Evolutionary conservation across 768 basidiomycete species (phyloP), one percentile per base, ranked within the genome.

Genomic region (Suillus subaureus): DNA sequence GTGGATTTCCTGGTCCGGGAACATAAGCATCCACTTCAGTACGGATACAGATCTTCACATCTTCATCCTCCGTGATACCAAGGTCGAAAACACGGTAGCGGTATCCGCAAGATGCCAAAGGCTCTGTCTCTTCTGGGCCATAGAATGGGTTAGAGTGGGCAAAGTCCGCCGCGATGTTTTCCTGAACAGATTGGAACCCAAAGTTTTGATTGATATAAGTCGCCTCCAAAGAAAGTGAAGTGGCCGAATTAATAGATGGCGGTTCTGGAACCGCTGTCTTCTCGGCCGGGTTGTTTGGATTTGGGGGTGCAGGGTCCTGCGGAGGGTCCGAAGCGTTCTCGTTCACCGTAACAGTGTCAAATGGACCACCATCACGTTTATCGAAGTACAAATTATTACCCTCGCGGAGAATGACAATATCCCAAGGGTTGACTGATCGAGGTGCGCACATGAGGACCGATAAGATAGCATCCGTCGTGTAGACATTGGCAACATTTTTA

Each of bases 141-240:
- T 98, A 96, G 85, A 99, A 99, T 6, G 97, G 97, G 77, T 99
- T 99, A 2, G 97, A 89, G 70, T 94, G 86, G 16, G 87, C 83
- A 72, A 98, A 87, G 66, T 94, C 89, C 49, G 92, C 82, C 8
- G 90, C 81, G 35, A 85, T 80, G 37, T 77, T 85, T 77, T 97
- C 94, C 63, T 87, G 83, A 52, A 96, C 97, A 52, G 93, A 90
- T 79, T 99, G 97, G 86, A 97, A 97, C 31, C 92, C 90, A 72
- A 98, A 99, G 79, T 98, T 98, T 75, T 97, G 94, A 82, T 99
- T 99, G 83, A 99, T 94, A 79, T 96, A 99, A 33, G 96, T 99
- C 6, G 97, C 97, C 79, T 99, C 97, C 40, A 99, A 85, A 0
- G 97, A 96, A 33, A 99, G 84, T 1, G 94, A 95, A 6, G 93